Conservation (phyloP, 2,329 filamentous ascomycete species). For the Pseudogymnoascus sp. region DNA sequence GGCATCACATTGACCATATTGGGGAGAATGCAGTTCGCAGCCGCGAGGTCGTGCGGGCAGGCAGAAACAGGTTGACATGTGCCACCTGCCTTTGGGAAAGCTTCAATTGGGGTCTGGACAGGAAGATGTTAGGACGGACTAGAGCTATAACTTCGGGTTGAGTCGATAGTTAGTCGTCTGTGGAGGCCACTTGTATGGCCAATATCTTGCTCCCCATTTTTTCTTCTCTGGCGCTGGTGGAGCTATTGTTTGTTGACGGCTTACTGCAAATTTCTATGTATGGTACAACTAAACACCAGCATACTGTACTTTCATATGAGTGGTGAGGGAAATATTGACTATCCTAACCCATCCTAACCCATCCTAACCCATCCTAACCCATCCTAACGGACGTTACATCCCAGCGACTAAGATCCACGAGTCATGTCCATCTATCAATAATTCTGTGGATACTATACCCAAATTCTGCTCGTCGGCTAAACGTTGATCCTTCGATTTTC, state of each 20-base stretch:
- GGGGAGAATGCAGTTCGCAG: background rate
- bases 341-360: background rate
- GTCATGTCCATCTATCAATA: slow-evolving; percentile 8
- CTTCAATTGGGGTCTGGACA: background rate
- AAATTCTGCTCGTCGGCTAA: background rate
- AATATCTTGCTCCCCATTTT: background rate
- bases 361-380: background rate
- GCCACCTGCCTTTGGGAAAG: background rate
- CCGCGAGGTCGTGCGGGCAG: background rate
- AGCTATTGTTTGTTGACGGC: background rate
- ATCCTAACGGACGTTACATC: background rate
- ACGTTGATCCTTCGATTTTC: background rate
- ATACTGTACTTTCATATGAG: background rate
- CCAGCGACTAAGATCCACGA: background rate
- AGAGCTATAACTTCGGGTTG: background rate
- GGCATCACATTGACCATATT: background rate
- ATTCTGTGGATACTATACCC: background rate
- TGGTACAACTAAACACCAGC: background rate
- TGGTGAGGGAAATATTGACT: background rate
- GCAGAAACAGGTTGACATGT: background rate
- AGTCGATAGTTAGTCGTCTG: background rate
- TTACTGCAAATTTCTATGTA: background rate
- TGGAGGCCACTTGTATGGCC: background rate
- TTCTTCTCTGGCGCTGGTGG: background rate
- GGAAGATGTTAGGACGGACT: background rate